Conservation (phyloP, 2,329 filamentous ascomycete species). For the Diatrype stigma region DNA sequence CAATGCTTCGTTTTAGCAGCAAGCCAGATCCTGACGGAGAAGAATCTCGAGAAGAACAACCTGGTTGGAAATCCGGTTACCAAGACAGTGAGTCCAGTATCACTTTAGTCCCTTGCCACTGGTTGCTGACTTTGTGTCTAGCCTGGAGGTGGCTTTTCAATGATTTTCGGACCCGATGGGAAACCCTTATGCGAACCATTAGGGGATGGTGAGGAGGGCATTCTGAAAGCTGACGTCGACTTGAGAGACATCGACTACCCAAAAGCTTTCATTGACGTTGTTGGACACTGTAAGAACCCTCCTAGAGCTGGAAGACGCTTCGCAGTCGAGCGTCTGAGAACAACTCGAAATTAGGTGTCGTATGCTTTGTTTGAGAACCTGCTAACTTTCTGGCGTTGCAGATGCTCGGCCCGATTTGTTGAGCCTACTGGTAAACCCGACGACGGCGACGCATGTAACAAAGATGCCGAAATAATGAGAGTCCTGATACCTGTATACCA, state of each 20-base stretch:
- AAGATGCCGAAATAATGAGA: constrained; percentile 5
- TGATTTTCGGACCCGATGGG: constrained; percentile 50
- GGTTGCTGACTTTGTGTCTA: constrained; percentile 11
- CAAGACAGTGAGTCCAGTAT: constrained; percentile 23
- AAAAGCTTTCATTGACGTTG: constrained; percentile 36
- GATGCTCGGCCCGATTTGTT: constrained; percentile 37
- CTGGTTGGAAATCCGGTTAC: constrained; percentile 33
- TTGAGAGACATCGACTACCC: constrained; percentile 38
- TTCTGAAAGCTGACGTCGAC: constrained; percentile 48
- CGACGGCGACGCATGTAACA: constrained; percentile 20
- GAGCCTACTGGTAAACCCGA: constrained; percentile 35
- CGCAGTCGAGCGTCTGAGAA: background rate
- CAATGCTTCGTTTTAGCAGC: constrained; percentile 37
- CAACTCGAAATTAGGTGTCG: constrained; percentile 5
- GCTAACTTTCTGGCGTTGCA: background rate
- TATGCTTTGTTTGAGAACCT: background rate
- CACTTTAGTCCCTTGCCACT: background rate
- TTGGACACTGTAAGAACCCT: constrained; percentile 22
- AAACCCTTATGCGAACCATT: constrained; percentile 37
- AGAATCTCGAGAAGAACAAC: constrained; percentile 35
- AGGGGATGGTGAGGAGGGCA: constrained; percentile 38
- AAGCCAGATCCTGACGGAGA: constrained; percentile 36
- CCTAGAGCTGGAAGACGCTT: too few species aligned
- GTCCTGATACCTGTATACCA: background rate
- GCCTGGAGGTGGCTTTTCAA: constrained; percentile 42